These are phyloP conservation scores for Cercophora newfieldiana DNA, from an alignment of 495 filamentous ascomycete species.

Conservation along the genomic window DNA sequence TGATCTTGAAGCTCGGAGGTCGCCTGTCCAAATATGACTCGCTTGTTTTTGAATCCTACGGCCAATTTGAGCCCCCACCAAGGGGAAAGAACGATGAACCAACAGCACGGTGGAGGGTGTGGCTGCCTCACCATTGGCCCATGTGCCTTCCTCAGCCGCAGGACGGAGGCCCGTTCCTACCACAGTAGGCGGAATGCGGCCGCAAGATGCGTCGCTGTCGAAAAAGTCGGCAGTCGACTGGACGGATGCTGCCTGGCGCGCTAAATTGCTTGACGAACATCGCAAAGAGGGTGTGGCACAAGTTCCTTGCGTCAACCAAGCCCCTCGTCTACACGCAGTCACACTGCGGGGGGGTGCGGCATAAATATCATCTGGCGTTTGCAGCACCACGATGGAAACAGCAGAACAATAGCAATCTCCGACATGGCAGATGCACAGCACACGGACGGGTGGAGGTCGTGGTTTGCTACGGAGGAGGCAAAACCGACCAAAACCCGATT, in stretches of 20 bases:
- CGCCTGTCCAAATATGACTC: not conserved
- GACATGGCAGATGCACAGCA: not conserved
- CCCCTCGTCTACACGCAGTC: not conserved
- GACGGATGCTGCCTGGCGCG: constrained; percentile 6
- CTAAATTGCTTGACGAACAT: not conserved
- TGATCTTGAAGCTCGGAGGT: not conserved
- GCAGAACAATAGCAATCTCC: not conserved
- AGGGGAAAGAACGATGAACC: not conserved
- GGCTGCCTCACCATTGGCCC: not conserved
- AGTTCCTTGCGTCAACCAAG: constrained; percentile 1
- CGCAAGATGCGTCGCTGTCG: not conserved
- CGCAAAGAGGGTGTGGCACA: not conserved
- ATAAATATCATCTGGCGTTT: not conserved
- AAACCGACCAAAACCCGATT: not conserved
- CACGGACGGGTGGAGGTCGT: not conserved
- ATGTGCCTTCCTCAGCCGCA: constrained; percentile 4
- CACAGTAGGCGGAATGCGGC: too few relatives aligned
- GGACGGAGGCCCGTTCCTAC: not conserved
- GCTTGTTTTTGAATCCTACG: not conserved
- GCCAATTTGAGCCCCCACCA: not conserved
- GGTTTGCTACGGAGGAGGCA: constrained; percentile 5
- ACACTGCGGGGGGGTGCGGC: not conserved
- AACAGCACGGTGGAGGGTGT: not conserved
- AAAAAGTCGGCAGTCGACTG: not conserved
- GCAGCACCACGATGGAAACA: not conserved